A percentile compares a stretch with the other conserved stretches of the same genome.
Evolutionary conservation across 805 yeast genomes (phyloP).

Genomic region (Zygoascus bituminiphila): DNA sequence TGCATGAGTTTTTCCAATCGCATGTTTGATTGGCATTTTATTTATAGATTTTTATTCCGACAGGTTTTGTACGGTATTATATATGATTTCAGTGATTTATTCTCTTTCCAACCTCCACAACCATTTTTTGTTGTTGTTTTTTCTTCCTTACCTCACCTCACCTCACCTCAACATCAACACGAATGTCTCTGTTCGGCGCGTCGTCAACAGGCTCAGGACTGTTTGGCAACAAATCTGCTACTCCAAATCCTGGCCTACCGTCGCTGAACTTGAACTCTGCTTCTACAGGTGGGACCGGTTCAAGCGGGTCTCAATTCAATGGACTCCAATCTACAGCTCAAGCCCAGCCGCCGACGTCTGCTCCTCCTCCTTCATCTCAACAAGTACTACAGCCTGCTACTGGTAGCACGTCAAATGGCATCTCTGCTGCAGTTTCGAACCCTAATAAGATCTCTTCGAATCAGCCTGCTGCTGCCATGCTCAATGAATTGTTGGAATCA

Average conservation of each 20-base stretch:
- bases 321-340: neutral
- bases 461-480: constrained; percentile 28
- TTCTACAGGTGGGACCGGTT: neutral
- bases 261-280: neutral
- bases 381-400: constrained; percentile 2
- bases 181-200: neutral
- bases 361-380: too few species aligned
- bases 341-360: neutral
- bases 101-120: too few species aligned
- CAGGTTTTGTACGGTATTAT: too few species aligned
- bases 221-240: neutral
- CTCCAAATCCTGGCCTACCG: neutral
- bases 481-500: constrained; percentile 70
- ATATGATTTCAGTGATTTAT: too few species aligned
- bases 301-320: neutral
- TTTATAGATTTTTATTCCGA: too few species aligned
- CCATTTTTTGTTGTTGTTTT: too few species aligned
- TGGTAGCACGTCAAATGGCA: neutral
- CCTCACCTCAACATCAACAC: too few species aligned
- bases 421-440: neutral
- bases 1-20: neutral
- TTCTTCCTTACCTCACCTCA: too few species aligned
- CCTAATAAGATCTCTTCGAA: neutral
- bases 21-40: constrained; percentile 1
- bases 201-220: neutral